Evolutionary conservation across 1,139 yeast genomes (phyloP).

Genomic region (Kodamaea plutei): DNA sequence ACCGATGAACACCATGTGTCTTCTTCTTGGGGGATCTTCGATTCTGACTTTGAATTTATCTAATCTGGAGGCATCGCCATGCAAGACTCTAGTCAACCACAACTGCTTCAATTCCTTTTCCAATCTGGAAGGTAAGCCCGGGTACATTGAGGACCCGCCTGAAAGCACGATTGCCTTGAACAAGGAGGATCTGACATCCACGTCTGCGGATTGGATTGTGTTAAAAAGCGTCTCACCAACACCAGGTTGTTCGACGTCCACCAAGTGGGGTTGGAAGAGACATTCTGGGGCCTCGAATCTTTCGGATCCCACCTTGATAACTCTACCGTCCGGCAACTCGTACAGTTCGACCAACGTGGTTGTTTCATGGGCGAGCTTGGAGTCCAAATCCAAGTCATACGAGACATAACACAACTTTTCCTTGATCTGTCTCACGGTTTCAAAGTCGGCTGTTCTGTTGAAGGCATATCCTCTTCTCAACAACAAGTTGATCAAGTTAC

Average conservation of each 20-base stretch:
- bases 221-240: conserved; percentile 89
- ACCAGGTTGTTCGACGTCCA: conserved; percentile 98
- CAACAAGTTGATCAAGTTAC: conserved; percentile 83
- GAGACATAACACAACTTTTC: conserved; percentile 95
- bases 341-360: conserved; percentile 87
- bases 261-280: conserved; percentile 91
- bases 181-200: conserved; percentile 84
- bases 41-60: conserved; percentile 93
- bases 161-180: conserved; percentile 90
- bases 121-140: conserved; percentile 92
- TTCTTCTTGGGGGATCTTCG: conserved; percentile 98
- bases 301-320: conserved; percentile 90
- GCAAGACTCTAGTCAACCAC: conserved; percentile 86
- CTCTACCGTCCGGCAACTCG: conserved; percentile 95
- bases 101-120: conserved; percentile 95
- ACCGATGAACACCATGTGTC: conserved; percentile 98
- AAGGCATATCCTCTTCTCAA: conserved; percentile 97
- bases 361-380: conserved; percentile 85
- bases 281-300: conserved; percentile 98
- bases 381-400: conserved; percentile 86
- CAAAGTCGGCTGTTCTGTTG: conserved; percentile 97
- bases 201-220: conserved; percentile 90
- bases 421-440: conserved; percentile 95
- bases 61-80: conserved; percentile 82
- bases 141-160: conserved; percentile 99